Evolutionary conservation across 768 basidiomycete species (phyloP), one percentile per base, ranked within the genome.

Genomic region (Suillus paluster): DNA sequence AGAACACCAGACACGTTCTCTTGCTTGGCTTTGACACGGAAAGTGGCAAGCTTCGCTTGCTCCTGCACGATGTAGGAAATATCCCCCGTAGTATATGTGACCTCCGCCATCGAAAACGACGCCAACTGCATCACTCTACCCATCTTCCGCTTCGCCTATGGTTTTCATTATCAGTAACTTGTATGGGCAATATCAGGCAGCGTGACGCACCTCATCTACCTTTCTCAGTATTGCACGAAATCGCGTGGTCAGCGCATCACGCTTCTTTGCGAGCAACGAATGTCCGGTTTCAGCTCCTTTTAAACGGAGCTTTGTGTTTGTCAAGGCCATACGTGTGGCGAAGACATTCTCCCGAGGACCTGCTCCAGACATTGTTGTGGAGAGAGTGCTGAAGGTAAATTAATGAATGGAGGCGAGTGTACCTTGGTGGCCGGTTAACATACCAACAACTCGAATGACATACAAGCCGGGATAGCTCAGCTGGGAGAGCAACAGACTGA

Each of bases 1-100:
- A 99, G 88, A 39, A 99, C 97, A 65, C 97, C 97, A 36, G 94
- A 95, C 0, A 99, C 97, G 68, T 99, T 99, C 81, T 99, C 97
- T 75, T 97, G 95, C 76, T 89, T 94, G 15, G 96, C 90, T 77
- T 91, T 92, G 45, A 99, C 95, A 68, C 87, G 88, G 82, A 99
- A 99, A 0, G 92, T 86, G 0, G 97, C 97, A 36, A 87, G 82
- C 71, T 92, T 92, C 33, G 94, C 96, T 66, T 94, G 92, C 75
- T 99, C 97, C 75, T 99, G 97, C 6, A 99, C 95, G 65, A 97
- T 92, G 78, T 99, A 99, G 50, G 94, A 87, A 71, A 99, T 99
- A 73, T 99, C 97, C 66, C 94, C 94, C 10, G 97, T 97, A 38
- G 96, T 88, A 79, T 99, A 99, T 21, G 96, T 97, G 66, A 99